Conservation (phyloP, 1,284 basidiomycete genomes). For the Mycosarcoma mackinlayi region DNA sequence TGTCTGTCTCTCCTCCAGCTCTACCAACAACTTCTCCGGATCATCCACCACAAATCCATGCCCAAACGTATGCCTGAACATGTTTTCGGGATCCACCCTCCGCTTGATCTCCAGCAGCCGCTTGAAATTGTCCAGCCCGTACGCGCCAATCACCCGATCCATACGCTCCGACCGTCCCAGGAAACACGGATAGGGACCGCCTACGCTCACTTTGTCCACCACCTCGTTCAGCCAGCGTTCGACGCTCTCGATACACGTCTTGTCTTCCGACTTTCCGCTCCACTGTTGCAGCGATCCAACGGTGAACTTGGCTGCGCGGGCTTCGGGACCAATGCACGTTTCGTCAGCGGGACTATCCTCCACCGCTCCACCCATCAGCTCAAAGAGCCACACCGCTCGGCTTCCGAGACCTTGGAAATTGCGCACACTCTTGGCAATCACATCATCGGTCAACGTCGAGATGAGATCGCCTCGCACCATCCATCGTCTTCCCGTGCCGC, state of each 20-base stretch:
- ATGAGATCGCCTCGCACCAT: conserved; percentile 70
- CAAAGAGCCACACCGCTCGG: conserved; percentile 57
- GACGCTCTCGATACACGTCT: conserved; percentile 80
- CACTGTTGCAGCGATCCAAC: conserved; percentile 91
- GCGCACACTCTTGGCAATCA: conserved; percentile 82
- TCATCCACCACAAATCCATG: conserved; percentile 36
- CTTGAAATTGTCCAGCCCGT: conserved; percentile 52
- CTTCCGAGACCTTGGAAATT: conserved; percentile 80
- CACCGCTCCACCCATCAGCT: conserved; percentile 84
- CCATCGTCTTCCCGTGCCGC: conserved; percentile 73
- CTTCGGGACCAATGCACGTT: conserved; percentile 77
- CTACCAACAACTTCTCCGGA: conserved; percentile 19
- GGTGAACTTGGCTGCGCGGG: conserved; percentile 82
- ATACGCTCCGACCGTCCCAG: conserved; percentile 50
- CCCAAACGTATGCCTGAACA: conserved; percentile 58
- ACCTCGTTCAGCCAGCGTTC: conserved; percentile 72
- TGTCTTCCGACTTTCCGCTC: conserved; percentile 83
- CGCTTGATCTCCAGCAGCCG: conserved; percentile 50
- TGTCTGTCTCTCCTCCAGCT: conserved; percentile 23
- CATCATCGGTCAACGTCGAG: conserved; percentile 81
- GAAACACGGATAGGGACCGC: conserved; percentile 59
- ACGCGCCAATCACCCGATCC: conserved; percentile 50
- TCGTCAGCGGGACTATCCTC: conserved; percentile 73
- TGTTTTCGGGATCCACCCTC: conserved; percentile 47
- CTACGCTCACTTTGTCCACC: conserved; percentile 45